phyloP scores from a whole-genome alignment of 176 grass and related monocot species.

The Oryza officinalis region DNA sequence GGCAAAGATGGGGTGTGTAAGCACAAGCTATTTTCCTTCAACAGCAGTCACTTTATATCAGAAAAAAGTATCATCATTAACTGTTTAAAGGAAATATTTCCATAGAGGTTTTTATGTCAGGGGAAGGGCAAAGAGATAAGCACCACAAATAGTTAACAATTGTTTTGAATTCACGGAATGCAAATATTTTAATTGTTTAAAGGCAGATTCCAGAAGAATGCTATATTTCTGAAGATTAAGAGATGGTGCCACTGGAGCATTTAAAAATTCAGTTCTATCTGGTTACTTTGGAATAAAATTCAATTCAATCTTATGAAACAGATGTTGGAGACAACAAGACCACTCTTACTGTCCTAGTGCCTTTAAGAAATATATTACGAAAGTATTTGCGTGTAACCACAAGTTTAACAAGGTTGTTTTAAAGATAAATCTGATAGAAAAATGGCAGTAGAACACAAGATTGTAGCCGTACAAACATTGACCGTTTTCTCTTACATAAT shows the following conservation, averaged over 20 bases:
- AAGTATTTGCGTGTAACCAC: neutral
- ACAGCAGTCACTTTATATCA: neutral
- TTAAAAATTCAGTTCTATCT: neutral
- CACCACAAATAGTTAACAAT: neutral
- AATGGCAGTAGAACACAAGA: neutral
- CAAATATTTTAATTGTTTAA: neutral
- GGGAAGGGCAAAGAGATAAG: neutral
- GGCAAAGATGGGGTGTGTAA: slow-evolving; percentile 3
- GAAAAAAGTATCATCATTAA: neutral
- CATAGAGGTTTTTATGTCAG: neutral
- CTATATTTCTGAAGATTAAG: neutral
- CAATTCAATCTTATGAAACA: neutral
- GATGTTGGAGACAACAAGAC: neutral
- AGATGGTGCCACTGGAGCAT: neutral
- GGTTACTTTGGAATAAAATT: neutral
- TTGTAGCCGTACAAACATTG: neutral
- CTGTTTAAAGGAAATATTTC: neutral
- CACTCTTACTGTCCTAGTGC: neutral
- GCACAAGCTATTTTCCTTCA: neutral
- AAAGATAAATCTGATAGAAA: neutral
- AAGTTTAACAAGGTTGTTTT: neutral
- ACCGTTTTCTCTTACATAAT: neutral
- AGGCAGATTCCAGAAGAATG: neutral
- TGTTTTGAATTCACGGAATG: neutral
- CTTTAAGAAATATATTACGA: neutral